Base-by-base conservation (phyloP, 805 yeast genomes). In the Wickerhamomyces strasburgensis region DNA sequence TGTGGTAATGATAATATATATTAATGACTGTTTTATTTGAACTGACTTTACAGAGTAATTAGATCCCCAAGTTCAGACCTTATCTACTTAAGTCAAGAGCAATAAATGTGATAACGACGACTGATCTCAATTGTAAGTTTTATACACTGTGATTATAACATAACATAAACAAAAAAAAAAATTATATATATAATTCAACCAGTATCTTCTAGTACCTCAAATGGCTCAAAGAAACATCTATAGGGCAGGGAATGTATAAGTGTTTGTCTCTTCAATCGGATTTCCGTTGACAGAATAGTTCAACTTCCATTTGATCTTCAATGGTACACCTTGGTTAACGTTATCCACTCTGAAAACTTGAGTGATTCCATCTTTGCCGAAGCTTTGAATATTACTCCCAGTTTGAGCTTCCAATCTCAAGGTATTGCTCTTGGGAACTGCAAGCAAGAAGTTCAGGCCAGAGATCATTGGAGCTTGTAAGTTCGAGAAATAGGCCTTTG, bases 221-320 rank as follows among this genome's bases (percentile, higher is more conserved):
- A 21, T 7, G 7, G 25, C 7, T 21, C 25, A 21, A 21, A 21
- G 25, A 21, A 8, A n/a, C n/a, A n/a, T n/a, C n/a, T n/a, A n/a
- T n/a, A n/a, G n/a, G n/a, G n/a, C 7, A 46, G 68, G 68, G 35
- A 65, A 54, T 26, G 60, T 52, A 37, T 63, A 62, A 17, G 79
- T 76, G 6, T 87, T 86, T 8, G 78, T 69, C 46, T 78, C 83
- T 47, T 73, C 80, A 15, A 59, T 60, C 7, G 59, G 56, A 16
- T 57, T 54, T n/a, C 78, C 75, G 36, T 72, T 73, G 8, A 70
- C 54, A 9, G 52, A 48, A 55, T 74, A 85, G 39, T 73, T 73
- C 17, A 73, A 70, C 57, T 80, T 84, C 90, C 89, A 86, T 58
- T 85, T 82, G 40, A 86, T 67, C 58, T 83, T 84, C 47, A 82